Base-by-base conservation (phyloP, 1,139 yeast species). In the Yamadazyma triangularis region DNA sequence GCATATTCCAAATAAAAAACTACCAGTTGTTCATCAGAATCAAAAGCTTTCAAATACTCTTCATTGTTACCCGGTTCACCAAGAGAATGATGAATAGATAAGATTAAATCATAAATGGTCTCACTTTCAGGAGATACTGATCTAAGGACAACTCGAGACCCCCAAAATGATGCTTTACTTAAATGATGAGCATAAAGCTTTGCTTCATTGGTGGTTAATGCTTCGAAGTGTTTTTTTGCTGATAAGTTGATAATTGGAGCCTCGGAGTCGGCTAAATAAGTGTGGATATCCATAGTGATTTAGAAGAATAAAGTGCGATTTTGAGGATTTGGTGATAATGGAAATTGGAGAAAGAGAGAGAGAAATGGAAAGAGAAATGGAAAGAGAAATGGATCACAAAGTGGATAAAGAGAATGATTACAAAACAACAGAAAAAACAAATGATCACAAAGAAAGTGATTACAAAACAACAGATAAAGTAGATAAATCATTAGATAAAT, bases 71-170 rank as follows among this genome's bases (percentile, higher is more conserved):
- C 31, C 28, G 82, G 77, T 4, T 72, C 71, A 4, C 64, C 64
- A 31, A 82, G 57, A 2, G 60, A 56, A 9, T 48, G 48, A 51
- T 86, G 87, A 32, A 86, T 57, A 2, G 53, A 49, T 36, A 86
- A 51, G 31, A 87, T 71, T 50, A 85, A 61, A 44, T 86, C 89
- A 49, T 67, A 85, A 37, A 86, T 82, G 15, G 55, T 53, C 53
- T 86, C 95, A 43, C 88, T 76, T 51, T 86, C 95, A 13, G 82
- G 82, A 9, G 91, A 81, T n/a, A 86, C 93, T 28, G 88, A 86
- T 47, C 94, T 67, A 39, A 85, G 64, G 2, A 84, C 85, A 3
- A 80, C 86, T 41, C 93, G 67, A 9, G 91, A 70, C 24, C 96
- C 96, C 60, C 77, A 75, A 52, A 83, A 91, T 25, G 89, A 77